A percentile compares a stretch with the other conserved stretches of the same genome.
Conservation (phyloP, 306 rosid species). For the Trichosanthes cucumerina region DNA sequence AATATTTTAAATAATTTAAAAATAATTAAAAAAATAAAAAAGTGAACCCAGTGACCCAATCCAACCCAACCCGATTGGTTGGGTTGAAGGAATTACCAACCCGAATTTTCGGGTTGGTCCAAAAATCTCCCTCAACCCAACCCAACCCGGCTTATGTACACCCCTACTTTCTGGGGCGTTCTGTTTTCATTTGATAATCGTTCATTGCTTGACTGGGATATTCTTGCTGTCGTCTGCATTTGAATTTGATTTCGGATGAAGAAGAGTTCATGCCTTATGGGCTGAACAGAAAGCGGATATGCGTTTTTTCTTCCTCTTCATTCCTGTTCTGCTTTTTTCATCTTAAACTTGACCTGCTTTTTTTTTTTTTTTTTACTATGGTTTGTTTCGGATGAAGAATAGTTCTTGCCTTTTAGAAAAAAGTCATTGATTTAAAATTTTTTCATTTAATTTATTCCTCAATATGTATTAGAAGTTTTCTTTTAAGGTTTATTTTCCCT, state of each 20-base stretch:
- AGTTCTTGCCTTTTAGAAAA: no score
- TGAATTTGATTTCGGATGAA: background rate
- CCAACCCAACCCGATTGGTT: no score
- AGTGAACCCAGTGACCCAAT: no score
- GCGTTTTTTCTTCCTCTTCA: background rate
- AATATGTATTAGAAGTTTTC: constrained; percentile 2
- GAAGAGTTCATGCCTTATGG: background rate
- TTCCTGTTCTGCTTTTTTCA: background rate
- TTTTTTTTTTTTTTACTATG: background rate
- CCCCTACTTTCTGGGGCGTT: background rate
- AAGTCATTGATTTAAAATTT: background rate
- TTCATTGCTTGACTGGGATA: background rate
- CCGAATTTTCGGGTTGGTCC: no score
- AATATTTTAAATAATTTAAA: no score
- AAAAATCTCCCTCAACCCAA: no score
- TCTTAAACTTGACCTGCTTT: background rate
- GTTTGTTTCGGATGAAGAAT: background rate
- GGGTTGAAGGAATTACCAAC: no score
- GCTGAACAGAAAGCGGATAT: background rate
- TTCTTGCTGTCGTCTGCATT: background rate
- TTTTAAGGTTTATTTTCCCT: background rate
- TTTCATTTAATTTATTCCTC: background rate
- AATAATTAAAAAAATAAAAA: no score
- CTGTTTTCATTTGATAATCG: background rate
- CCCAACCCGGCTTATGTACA: no score